These are phyloP conservation scores for Rhizoctonia solani DNA, from an alignment of 1,284 basidiomycete species.

Conservation along the genomic window DNA sequence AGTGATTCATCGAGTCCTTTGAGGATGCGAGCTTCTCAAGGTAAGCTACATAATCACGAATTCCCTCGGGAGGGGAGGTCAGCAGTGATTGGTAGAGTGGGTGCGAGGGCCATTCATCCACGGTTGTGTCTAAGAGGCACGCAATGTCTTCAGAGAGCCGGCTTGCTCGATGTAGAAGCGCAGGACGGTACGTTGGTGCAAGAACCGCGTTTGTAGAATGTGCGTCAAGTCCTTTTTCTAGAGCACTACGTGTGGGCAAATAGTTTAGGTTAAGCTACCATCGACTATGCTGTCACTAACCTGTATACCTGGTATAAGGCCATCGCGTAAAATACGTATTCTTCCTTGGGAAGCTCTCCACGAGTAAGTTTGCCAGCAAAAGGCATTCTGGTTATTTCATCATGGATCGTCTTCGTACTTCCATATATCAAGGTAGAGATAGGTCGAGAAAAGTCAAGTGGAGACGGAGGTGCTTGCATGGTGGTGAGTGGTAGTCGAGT, in stretches of 20 bases:
- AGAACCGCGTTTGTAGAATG: conserved; percentile 66
- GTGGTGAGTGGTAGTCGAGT: not conserved
- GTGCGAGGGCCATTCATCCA: conserved; percentile 59
- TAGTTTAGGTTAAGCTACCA: not conserved
- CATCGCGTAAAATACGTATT: conserved; percentile 72
- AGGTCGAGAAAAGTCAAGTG: conserved; percentile 37
- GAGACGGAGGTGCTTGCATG: not conserved
- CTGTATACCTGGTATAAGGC: conserved; percentile 80
- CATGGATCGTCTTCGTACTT: conserved; percentile 64
- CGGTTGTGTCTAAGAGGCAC: conserved; percentile 61
- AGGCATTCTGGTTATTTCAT: conserved; percentile 61
- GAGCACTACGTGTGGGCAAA: conserved; percentile 49
- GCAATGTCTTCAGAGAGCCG: conserved; percentile 69
- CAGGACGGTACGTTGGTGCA: conserved; percentile 71
- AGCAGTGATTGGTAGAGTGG: conserved; percentile 55
- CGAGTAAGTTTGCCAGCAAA: conserved; percentile 64
- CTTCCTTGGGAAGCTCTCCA: conserved; percentile 63
- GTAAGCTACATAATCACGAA: conserved; percentile 58
- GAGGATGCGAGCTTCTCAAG: conserved; percentile 52
- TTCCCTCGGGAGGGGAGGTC: conserved; percentile 53
- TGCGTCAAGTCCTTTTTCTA: conserved; percentile 65
- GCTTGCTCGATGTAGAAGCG: conserved; percentile 63
- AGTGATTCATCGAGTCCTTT: conserved; percentile 52
- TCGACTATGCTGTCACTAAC: conserved; percentile 52
- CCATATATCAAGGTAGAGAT: conserved; percentile 54